These are phyloP conservation scores for Marasmius sp. DNA, from an alignment of 1,284 basidiomycete genomes.

Conservation along the genomic window DNA sequence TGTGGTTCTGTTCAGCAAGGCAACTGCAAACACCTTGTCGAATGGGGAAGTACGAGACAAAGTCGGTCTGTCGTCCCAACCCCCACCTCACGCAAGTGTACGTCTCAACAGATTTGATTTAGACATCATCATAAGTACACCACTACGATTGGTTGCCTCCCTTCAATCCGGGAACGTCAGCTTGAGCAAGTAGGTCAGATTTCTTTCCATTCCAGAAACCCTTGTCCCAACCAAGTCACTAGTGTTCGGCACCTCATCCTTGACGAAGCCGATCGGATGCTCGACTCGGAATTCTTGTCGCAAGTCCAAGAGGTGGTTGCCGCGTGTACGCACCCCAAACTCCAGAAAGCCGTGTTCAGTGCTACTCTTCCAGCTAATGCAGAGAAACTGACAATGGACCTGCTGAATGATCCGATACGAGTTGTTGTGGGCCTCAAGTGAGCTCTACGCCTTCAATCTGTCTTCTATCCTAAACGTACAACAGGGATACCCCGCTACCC, in stretches of 20 bases:
- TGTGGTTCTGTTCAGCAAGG: conserved; percentile 81
- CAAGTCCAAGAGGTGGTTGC: conserved; percentile 90
- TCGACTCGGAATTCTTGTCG: conserved; percentile 85
- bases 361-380: conserved; percentile 90
- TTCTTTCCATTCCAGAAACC: not conserved
- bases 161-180: conserved; percentile 68
- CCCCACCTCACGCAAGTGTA: not conserved
- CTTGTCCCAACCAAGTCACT: conserved; percentile 12
- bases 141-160: conserved; percentile 74
- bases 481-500: conserved; percentile 83
- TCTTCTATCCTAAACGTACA: conserved; percentile 1
- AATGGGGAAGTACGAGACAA: conserved; percentile 70
- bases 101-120: conserved; percentile 1
- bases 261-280: conserved; percentile 90
- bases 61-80: conserved; percentile 54
- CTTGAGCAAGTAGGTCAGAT: conserved; percentile 62
- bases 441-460: conserved; percentile 26
- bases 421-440: conserved; percentile 95
- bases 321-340: conserved; percentile 69
- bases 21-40: conserved; percentile 72
- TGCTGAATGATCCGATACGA: conserved; percentile 82
- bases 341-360: conserved; percentile 92
- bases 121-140: conserved; percentile 85
- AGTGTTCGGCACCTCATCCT: conserved; percentile 84
- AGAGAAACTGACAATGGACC: conserved; percentile 85